phyloP scores from a whole-genome alignment of 148 eudicot genomes.

The Dysphania ambrosioides region DNA sequence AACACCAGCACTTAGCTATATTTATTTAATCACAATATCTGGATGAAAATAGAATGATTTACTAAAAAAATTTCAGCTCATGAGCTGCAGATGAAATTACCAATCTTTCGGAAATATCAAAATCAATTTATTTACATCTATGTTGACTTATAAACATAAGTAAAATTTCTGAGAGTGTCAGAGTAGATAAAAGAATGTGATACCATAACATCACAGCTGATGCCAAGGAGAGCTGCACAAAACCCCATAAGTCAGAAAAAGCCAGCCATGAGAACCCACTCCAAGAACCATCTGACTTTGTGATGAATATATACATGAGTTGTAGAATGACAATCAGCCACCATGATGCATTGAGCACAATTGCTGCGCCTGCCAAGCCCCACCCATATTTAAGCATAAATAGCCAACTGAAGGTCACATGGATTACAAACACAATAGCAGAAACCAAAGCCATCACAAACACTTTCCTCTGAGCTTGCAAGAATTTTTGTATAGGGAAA shows the following conservation, averaged over 20 bases:
- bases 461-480: slow-evolving; percentile 76
- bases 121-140: too few relatives aligned
- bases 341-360: slow-evolving; percentile 58
- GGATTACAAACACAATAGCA: slow-evolving; percentile 41
- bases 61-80: too few relatives aligned
- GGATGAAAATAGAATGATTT: too few relatives aligned
- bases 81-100: too few relatives aligned
- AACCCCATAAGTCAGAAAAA: slow-evolving; percentile 53
- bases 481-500: slow-evolving; percentile 69
- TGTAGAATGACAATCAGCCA: slow-evolving; percentile 57
- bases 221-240: slow-evolving; percentile 66
- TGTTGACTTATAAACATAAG: neutral
- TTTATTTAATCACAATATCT: too few relatives aligned
- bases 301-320: slow-evolving; percentile 44
- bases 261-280: slow-evolving; percentile 64
- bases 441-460: slow-evolving; percentile 53
- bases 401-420: slow-evolving; percentile 54
- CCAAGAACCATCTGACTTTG: slow-evolving; percentile 72
- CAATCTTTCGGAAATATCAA: too few relatives aligned
- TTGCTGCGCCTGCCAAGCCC: slow-evolving; percentile 68
- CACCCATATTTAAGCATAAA: slow-evolving; percentile 51
- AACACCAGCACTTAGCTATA: too few relatives aligned
- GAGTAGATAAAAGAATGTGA: neutral
- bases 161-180: neutral
- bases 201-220: slow-evolving; percentile 76